Base-by-base conservation (phyloP, 345 rosid species). In the Raphanus raphanistrum region DNA sequence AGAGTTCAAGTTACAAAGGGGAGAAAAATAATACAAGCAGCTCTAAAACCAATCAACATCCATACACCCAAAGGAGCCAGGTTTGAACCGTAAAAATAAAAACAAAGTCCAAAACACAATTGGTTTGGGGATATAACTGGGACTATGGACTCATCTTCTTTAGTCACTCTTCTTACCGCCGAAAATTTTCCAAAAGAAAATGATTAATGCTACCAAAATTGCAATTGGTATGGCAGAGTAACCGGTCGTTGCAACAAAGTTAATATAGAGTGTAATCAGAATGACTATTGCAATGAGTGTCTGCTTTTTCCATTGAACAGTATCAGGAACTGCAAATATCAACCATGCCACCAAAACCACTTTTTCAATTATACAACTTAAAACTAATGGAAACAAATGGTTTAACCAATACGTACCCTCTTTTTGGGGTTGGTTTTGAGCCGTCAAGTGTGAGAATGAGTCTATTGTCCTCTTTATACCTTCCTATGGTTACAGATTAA, bases 401-500 rank as follows among this genome's bases (percentile, higher is more conserved):
- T 48, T 48, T 13, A 48, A 4, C 54, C 54, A 48, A 48, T 48
- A 48, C 54, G 45, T 89, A 73, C 96, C 92, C 68, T 86, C 94
- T 84, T 84, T 81, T 79, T 84, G 83, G 61, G 86, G 79, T 71
- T 73, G 87, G 35, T 68, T 80, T 63, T 84, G 90, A 84, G 90
- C 91, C 71, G 78, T 74, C 72, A 94, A 77, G 76, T 92, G 82
- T 41, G 98, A 75, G 77, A 84, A 94, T 5, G 98, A 92, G 55
- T 90, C 88, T 73, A 90, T 60, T 27, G 98, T 90, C 85, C 84
- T 89, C 78, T 76, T 75, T 69, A 94, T 75, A 73, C 94, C 98
- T 72, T 92, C 98, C 99, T 94, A 86, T 70, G 78, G 70, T 48
- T 32, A 10, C 13, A 12, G 7, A 70, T 12, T 43, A 16, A 8